phyloP scores from a whole-genome alignment of 1,139 yeast genomes.

The Zygoascus sp. region DNA sequence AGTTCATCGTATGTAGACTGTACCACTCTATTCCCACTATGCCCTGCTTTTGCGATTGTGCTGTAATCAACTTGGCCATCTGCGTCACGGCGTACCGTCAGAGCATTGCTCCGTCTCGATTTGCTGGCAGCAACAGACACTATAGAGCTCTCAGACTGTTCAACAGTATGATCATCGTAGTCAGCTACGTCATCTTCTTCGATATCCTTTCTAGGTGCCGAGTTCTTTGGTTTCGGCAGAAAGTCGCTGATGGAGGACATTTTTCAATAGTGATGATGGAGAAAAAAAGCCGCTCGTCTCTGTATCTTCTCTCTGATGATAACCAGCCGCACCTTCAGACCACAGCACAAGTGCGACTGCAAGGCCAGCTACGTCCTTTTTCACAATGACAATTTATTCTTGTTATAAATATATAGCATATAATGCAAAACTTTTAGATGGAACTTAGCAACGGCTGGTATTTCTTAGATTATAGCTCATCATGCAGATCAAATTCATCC shows the following conservation, averaged over 20 bases:
- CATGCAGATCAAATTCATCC: conserved; percentile 28
- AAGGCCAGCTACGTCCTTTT: no score
- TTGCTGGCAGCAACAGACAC: not conserved
- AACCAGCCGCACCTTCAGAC: no score
- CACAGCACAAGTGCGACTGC: no score
- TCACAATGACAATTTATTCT: no score
- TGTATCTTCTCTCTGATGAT: no score
- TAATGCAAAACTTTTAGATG: not conserved
- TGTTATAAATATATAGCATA: no score
- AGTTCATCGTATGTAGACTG: conserved; percentile 42
- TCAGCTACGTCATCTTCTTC: conserved; percentile 7
- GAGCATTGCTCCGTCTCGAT: conserved; percentile 23
- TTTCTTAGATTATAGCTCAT: conserved; percentile 34
- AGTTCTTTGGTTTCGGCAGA: conserved; percentile 27
- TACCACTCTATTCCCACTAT: conserved; percentile 31
- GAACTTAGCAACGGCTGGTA: not conserved
- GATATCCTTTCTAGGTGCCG: conserved; percentile 3
- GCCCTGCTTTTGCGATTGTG: conserved; percentile 37
- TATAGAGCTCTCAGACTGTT: not conserved
- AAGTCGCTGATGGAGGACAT: conserved; percentile 23
- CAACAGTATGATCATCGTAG: not conserved
- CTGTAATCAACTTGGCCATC: conserved; percentile 36
- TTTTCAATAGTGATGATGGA: not conserved
- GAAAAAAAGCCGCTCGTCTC: not conserved
- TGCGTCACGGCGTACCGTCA: conserved; percentile 33